phyloP scores from a whole-genome alignment of 2,329 filamentous ascomycete genomes.

The Graphilbum sp. region DNA sequence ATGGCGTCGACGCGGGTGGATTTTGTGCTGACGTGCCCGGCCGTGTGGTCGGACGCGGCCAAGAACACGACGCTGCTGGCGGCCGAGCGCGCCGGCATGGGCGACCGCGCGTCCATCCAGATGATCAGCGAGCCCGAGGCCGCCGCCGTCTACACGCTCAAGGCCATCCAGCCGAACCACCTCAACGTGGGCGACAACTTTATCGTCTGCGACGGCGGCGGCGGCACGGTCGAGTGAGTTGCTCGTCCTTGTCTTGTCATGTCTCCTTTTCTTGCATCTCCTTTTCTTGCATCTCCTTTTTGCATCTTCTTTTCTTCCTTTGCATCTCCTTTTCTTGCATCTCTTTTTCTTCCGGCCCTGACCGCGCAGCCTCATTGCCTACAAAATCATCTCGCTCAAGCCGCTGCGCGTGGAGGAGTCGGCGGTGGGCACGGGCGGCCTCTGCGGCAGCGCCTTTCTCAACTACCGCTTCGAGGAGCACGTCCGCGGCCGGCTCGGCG shows the following conservation, averaged over 20 bases:
- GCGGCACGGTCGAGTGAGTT: slow-evolving; percentile 50
- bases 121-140: slow-evolving; percentile 72
- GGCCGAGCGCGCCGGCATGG: slow-evolving; percentile 66
- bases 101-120: slow-evolving; percentile 50
- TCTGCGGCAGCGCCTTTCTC: slow-evolving; percentile 64
- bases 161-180: slow-evolving; percentile 62
- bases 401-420: slow-evolving; percentile 63
- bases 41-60: slow-evolving; percentile 74
- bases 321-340: too few relatives aligned
- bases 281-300: too few relatives aligned
- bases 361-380: slow-evolving; percentile 48
- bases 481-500: slow-evolving; percentile 50
- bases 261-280: background rate
- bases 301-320: too few relatives aligned
- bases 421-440: slow-evolving; percentile 60
- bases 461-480: slow-evolving; percentile 73
- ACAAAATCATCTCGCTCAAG: slow-evolving; percentile 59
- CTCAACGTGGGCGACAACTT: slow-evolving; percentile 52
- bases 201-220: slow-evolving; percentile 45
- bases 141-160: slow-evolving; percentile 63
- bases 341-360: background rate
- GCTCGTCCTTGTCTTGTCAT: too few relatives aligned
- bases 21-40: slow-evolving; percentile 67
- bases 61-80: slow-evolving; percentile 69
- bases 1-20: slow-evolving; percentile 62